phyloP scores from a whole-genome alignment of 305 asterid genomes.

The Fraxinus xanthoxyloides region DNA sequence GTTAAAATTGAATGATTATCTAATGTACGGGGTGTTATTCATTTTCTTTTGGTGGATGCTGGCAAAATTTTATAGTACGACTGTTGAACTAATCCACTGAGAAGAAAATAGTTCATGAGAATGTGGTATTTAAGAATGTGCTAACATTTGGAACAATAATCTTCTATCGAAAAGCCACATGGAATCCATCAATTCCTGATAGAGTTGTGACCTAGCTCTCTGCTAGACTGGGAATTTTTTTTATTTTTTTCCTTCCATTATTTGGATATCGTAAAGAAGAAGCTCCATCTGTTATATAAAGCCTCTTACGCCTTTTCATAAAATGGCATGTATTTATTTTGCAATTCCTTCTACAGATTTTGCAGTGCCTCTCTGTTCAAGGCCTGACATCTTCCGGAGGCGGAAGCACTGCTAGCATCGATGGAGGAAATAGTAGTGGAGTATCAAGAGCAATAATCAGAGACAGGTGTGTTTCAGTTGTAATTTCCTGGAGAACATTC shows the following conservation, averaged over 20 bases:
- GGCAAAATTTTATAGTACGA: background rate
- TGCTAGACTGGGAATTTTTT: background rate
- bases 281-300: background rate
- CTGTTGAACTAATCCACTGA: background rate
- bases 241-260: background rate
- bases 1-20: background rate
- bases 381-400: constrained; percentile 85
- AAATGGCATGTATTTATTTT: background rate
- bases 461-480: constrained; percentile 58
- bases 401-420: constrained; percentile 61
- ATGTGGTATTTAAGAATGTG: background rate
- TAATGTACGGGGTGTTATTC: background rate
- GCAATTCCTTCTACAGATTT: constrained; percentile 48
- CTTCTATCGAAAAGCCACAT: background rate
- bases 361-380: constrained; percentile 81
- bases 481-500: constrained; percentile 2
- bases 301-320: background rate
- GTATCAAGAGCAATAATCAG: constrained; percentile 82
- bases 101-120: background rate
- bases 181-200: background rate
- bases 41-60: background rate
- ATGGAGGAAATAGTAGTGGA: constrained; percentile 84
- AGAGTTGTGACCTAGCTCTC: background rate
- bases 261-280: background rate
- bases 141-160: background rate